phyloP scores from a whole-genome alignment of 2,329 filamentous ascomycete species.

The Cryphonectria japonica region DNA sequence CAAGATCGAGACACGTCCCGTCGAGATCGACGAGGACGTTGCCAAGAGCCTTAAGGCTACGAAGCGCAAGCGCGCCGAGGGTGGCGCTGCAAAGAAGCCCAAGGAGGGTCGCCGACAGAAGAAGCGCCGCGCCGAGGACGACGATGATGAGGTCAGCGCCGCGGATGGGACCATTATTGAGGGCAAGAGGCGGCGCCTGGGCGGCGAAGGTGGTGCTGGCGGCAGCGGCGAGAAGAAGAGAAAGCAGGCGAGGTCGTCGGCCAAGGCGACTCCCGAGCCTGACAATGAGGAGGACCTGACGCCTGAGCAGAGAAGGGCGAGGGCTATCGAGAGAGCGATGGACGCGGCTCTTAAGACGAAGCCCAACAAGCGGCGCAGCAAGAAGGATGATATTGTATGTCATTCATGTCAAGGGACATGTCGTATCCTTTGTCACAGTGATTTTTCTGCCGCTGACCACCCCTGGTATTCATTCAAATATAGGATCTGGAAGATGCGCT shows the following conservation, averaged over 20 bases:
- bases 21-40: conserved; percentile 70
- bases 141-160: conserved; percentile 42
- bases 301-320: conserved; percentile 80
- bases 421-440: conserved; percentile 10
- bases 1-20: conserved; percentile 64
- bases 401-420: not conserved
- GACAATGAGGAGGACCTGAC: conserved; percentile 79
- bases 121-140: conserved; percentile 57
- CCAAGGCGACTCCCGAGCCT: conserved; percentile 50
- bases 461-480: conserved; percentile 40
- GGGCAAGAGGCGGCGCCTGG: conserved; percentile 50
- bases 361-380: conserved; percentile 67
- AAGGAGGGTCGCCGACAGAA: conserved; percentile 74
- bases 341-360: conserved; percentile 87
- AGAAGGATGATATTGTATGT: conserved; percentile 85
- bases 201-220: conserved; percentile 40
- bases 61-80: conserved; percentile 66
- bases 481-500: conserved; percentile 89
- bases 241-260: conserved; percentile 42
- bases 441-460: conserved; percentile 31
- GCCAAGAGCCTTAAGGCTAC: conserved; percentile 66
- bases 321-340: conserved; percentile 84
- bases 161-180: conserved; percentile 49
- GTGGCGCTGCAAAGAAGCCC: conserved; percentile 67
- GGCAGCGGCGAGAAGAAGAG: conserved; percentile 48